Conservation (phyloP, 1,284 basidiomycete species). For the Inonotus hispidus region DNA sequence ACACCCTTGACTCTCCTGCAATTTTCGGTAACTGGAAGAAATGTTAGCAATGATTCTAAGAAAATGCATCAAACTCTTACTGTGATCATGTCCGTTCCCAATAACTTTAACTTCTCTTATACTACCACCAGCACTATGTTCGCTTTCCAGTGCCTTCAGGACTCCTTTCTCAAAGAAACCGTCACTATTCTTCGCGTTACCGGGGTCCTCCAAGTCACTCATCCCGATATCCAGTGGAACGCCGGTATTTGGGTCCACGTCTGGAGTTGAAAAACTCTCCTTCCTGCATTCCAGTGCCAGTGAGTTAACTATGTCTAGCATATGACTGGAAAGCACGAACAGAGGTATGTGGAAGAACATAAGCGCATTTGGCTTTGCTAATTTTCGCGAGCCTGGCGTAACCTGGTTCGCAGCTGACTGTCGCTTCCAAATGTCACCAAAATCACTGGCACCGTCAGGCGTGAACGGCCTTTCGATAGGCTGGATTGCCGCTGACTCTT, state of each 20-base stretch:
- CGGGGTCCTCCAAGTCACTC: slow-evolving; percentile 51
- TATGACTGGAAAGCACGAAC: slow-evolving; percentile 38
- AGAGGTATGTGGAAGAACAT: slow-evolving; percentile 96
- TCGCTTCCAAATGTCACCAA: slow-evolving; percentile 58
- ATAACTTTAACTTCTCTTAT: slow-evolving; percentile 75
- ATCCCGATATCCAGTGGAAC: slow-evolving; percentile 62
- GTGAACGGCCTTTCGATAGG: slow-evolving; percentile 76
- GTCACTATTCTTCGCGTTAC: slow-evolving; percentile 65
- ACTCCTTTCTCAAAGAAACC: slow-evolving; percentile 81
- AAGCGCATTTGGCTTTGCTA: slow-evolving; percentile 87
- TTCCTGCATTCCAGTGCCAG: slow-evolving; percentile 33
- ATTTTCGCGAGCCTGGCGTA: slow-evolving; percentile 44
- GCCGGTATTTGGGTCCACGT: slow-evolving; percentile 51
- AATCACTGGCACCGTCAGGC: slow-evolving; percentile 67
- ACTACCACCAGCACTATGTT: slow-evolving; percentile 44
- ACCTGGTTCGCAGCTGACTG: slow-evolving; percentile 44
- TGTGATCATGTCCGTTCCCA: slow-evolving; percentile 84
- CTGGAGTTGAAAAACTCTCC: slow-evolving; percentile 56
- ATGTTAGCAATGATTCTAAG: slow-evolving; percentile 13
- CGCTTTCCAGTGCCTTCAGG: slow-evolving; percentile 60
- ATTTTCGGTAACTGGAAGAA: slow-evolving; percentile 69
- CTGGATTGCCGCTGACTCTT: slow-evolving; percentile 65
- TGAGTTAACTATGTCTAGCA: slow-evolving; percentile 11
- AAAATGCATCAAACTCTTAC: slow-evolving; percentile 35
- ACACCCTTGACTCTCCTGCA: slow-evolving; percentile 79